These are phyloP conservation scores for Oehlia diaphana DNA, from an alignment of 192 early-diverging fungal genomes.

Conservation along the genomic window DNA sequence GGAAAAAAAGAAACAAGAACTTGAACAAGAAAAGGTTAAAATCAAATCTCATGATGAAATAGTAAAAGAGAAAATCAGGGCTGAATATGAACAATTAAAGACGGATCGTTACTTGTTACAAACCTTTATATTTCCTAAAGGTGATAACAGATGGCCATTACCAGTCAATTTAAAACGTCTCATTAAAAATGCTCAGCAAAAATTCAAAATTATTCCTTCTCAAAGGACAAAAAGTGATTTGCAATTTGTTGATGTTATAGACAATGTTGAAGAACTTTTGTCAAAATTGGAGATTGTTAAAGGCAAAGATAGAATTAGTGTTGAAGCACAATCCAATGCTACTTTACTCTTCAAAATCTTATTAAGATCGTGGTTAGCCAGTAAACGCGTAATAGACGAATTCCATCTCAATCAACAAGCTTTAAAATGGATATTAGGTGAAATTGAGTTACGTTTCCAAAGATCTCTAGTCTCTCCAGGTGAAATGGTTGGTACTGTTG, in stretches of 20 bases:
- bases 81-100: conserved; percentile 74
- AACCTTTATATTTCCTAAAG: conserved; percentile 76
- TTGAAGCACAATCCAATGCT: conserved; percentile 89
- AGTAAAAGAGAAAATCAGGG: conserved; percentile 11
- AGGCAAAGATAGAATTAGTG: conserved; percentile 83
- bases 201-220: conserved; percentile 59
- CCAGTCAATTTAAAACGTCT: conserved; percentile 89
- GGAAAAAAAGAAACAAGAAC: conserved; percentile 31
- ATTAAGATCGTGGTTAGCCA: conserved; percentile 75
- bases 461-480: conserved; percentile 89
- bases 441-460: conserved; percentile 90
- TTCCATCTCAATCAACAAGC: conserved; percentile 84
- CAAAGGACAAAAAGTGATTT: conserved; percentile 35
- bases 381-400: conserved; percentile 86
- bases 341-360: conserved; percentile 90
- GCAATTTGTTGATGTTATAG: conserved; percentile 46
- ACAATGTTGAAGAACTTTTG: conserved; percentile 43
- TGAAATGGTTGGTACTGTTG: conserved; percentile 98
- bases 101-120: conserved; percentile 78
- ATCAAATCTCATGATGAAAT: conserved; percentile 21
- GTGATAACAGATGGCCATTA: conserved; percentile 78
- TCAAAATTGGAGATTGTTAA: conserved; percentile 69
- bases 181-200: conserved; percentile 89
- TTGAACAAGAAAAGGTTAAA: background rate
- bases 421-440: conserved; percentile 93